Evolutionary conservation across 345 rosid species (phyloP), one percentile per base, ranked within the genome.

Genomic region (Citrus trifoliata): DNA sequence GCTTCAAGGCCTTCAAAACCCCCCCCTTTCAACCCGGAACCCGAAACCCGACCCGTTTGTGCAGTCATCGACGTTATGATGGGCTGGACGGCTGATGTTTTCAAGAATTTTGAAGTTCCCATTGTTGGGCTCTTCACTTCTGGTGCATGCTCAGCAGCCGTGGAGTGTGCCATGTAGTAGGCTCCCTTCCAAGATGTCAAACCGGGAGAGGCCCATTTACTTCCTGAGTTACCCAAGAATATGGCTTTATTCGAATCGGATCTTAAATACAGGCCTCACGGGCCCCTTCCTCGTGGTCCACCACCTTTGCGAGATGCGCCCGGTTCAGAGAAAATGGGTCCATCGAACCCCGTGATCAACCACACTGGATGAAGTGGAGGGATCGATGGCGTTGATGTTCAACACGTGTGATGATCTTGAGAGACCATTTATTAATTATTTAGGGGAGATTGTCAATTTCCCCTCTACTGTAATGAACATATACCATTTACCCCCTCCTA

Each of bases 11-110:
- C 85, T 87, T 33, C 61, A 55, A 1, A 66, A 69, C 63, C 86
- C 66, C 56, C 63, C 86, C 66, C 56, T 85, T 1, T 64, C 82
- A 71, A 24, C 67, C 79, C 53, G 78, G 48, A 10, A 10, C 62
- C 77, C 35, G 35, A 8, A 35, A 42, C 38, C 9, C 9, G 38
- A 37, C 48, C 14, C 14, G 12, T 60, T 64, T 87, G 83, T 56
- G 89, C 80, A 7, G 8, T 87, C 37, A 71, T 83, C 19, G 89
- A 87, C 76, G 80, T 87, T 68, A 82, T 85, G 85, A 76, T 87
- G 83, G 69, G 79, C 19, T 85, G 86, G 85, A 30, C 79, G 28
- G 12, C 0, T 53, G 77, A 77, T 2, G 22, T 67, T 6, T 74
- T 82, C 53, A 48, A 33, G 13, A 71, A 66, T 16, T 75, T 65